A percentile compares a stretch with the other conserved stretches of the same genome.
Evolutionary conservation across 176 grass and related monocot genomes (phyloP).

Genomic region (Ensete ventricosum): DNA sequence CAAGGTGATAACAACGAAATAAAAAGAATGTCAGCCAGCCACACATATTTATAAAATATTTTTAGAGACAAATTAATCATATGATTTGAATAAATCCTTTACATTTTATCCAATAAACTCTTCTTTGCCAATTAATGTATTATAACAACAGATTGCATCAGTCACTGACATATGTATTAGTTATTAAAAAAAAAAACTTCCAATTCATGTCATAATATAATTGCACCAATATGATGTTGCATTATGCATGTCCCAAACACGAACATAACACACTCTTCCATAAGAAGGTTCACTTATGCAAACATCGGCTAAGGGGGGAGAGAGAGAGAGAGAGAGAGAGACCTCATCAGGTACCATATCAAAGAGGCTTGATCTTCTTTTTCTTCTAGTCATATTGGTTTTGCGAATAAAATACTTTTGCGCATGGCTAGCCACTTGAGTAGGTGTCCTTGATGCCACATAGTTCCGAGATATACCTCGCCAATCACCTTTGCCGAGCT

Average conservation of each 20-base stretch:
- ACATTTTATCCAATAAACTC: too few species aligned
- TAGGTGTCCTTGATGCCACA: slow-evolving; percentile 87
- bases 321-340: background rate
- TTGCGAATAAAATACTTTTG: slow-evolving; percentile 99
- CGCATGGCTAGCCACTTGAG: slow-evolving; percentile 95
- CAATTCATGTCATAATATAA: too few species aligned
- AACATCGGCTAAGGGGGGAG: background rate
- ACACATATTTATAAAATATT: too few species aligned
- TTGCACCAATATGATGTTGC: too few species aligned
- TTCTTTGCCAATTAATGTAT: too few species aligned
- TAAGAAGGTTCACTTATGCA: background rate
- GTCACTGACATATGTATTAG: too few species aligned
- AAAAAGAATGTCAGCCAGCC: background rate
- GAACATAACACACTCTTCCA: background rate
- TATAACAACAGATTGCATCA: too few species aligned
- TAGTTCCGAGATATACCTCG: slow-evolving; percentile 96
- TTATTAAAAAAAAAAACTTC: too few species aligned
- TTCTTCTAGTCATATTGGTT: slow-evolving; percentile 82
- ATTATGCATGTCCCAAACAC: too few species aligned
- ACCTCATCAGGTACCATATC: slow-evolving; percentile 96
- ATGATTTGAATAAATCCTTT: background rate
- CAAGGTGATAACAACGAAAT: background rate
- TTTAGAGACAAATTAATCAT: background rate
- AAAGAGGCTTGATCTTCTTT: slow-evolving; percentile 94
- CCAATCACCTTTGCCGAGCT: slow-evolving; percentile 98